Percentiles rank a stretch among this genome's conserved stretches.
Evolutionary conservation across 768 basidiomycete species (phyloP).

Genomic region (Neoboletus brunneissimus): DNA sequence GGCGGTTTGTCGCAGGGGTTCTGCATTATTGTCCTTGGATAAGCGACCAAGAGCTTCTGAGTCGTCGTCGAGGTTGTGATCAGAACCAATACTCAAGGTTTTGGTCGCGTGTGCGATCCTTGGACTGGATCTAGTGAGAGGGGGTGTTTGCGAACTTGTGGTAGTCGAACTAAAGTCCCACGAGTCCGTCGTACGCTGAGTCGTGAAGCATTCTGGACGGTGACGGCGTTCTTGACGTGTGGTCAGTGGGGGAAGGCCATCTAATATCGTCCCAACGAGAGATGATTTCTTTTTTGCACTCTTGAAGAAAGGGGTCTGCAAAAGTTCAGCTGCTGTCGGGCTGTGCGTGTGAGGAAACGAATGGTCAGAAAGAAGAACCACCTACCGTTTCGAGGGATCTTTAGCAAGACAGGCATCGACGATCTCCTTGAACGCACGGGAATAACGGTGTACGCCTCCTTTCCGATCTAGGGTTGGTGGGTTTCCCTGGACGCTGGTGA

Average conservation of each 20-base stretch:
- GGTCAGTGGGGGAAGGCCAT: slow-evolving; percentile 69
- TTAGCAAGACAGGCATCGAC: slow-evolving; percentile 81
- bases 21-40: slow-evolving; percentile 3
- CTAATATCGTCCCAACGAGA: slow-evolving; percentile 73
- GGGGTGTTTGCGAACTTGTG: slow-evolving; percentile 34
- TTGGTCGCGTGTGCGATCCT: slow-evolving; percentile 3
- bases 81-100: slow-evolving; percentile 4
- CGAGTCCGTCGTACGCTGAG: slow-evolving; percentile 61
- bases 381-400: slow-evolving; percentile 73
- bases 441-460: slow-evolving; percentile 70
- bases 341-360: slow-evolving; percentile 35
- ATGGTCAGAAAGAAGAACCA: not conserved
- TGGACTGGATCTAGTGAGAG: slow-evolving; percentile 5
- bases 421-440: slow-evolving; percentile 78
- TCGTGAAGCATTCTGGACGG: slow-evolving; percentile 35
- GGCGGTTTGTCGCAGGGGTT: not conserved
- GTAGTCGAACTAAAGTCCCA: slow-evolving; percentile 71
- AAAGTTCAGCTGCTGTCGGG: slow-evolving; percentile 74
- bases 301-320: slow-evolving; percentile 78
- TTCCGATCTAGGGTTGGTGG: slow-evolving; percentile 76
- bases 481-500: slow-evolving; percentile 63
- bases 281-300: slow-evolving; percentile 74
- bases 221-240: slow-evolving; percentile 68
- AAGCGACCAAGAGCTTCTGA: not conserved
- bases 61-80: slow-evolving; percentile 4